Percentiles rank a stretch among this genome's conserved stretches.
Conservation (phyloP, 495 filamentous ascomycete species). For the Penicillium cinerascens region DNA sequence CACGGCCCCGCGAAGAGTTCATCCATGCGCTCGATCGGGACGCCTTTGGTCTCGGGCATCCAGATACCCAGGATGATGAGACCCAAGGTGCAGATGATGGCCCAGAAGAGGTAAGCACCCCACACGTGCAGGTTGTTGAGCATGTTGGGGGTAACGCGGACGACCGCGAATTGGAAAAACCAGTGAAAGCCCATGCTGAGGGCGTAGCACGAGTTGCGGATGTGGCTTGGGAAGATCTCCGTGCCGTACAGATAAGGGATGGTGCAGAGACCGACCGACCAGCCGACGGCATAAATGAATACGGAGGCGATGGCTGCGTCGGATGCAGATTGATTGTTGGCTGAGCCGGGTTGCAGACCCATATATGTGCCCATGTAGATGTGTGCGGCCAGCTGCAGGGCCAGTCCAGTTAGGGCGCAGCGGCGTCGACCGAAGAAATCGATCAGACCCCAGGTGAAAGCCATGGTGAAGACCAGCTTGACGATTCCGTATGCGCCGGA, state of each 20-base stretch:
- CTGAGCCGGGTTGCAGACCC: slow-evolving; percentile 34
- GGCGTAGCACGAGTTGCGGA: slow-evolving; percentile 43
- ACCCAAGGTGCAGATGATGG: slow-evolving; percentile 36
- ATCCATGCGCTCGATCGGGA: slow-evolving; percentile 45
- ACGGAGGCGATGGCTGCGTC: slow-evolving; percentile 45
- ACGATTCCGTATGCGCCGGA: slow-evolving; percentile 45
- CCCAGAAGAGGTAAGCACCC: slow-evolving; percentile 49
- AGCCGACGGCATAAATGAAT: slow-evolving; percentile 47
- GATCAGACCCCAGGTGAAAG: slow-evolving; percentile 45
- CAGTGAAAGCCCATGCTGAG: slow-evolving; percentile 45
- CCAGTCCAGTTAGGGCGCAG: slow-evolving; percentile 35
- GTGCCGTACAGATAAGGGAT: slow-evolving; percentile 48
- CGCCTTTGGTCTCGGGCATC: slow-evolving; percentile 46
- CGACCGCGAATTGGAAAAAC: slow-evolving; percentile 50
- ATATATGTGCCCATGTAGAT: slow-evolving; percentile 44
- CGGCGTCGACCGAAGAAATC: slow-evolving; percentile 41
- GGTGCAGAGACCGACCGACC: slow-evolving; percentile 50
- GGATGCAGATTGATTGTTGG: slow-evolving; percentile 34
- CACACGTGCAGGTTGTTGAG: slow-evolving; percentile 40
- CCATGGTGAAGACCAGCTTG: slow-evolving; percentile 47
- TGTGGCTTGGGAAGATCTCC: slow-evolving; percentile 46
- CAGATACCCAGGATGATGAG: slow-evolving; percentile 42
- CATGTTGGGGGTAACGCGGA: slow-evolving; percentile 48
- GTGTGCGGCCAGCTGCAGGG: slow-evolving; percentile 39
- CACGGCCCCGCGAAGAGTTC: slow-evolving; percentile 43